phyloP scores from a whole-genome alignment of 225 moss, liverwort and hornwort species.

The Sphagnum contortum region DNA sequence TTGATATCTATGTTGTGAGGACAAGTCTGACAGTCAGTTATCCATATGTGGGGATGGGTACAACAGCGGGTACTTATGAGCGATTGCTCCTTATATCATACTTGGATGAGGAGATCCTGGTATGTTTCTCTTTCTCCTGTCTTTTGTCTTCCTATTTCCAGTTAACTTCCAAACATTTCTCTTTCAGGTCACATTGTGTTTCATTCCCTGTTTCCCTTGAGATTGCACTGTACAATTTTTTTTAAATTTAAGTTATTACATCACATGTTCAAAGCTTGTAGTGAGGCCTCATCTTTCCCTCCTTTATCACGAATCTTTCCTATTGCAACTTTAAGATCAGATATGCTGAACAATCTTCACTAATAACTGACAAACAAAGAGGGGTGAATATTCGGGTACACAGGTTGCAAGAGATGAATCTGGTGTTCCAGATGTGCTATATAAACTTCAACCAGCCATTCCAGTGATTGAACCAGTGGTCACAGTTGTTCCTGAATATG shows the following conservation, averaged over 20 bases:
- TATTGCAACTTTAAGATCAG: too few relatives aligned
- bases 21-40: neutral
- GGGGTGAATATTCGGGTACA: too few relatives aligned
- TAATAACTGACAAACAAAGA: too few relatives aligned
- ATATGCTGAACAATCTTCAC: too few relatives aligned
- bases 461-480: conserved; percentile 28
- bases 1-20: too few relatives aligned
- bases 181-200: neutral
- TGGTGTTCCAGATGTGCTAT: conserved; percentile 65
- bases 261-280: neutral
- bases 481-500: conserved; percentile 45
- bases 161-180: neutral
- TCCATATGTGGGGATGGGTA: conserved; percentile 11
- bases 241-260: neutral
- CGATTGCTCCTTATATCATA: conserved; percentile 81
- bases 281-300: neutral
- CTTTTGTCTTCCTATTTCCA: neutral
- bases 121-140: conserved; percentile 11
- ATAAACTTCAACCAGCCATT: conserved; percentile 29
- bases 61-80: conserved; percentile 48
- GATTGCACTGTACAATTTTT: neutral
- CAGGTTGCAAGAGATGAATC: conserved; percentile 88
- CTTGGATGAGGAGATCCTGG: conserved; percentile 82
- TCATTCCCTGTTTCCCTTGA: neutral
- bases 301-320: neutral